Percentiles rank a stretch among this genome's conserved stretches.
phyloP scores from a whole-genome alignment of 768 basidiomycete species.

The Rossbeevera mucosa region DNA sequence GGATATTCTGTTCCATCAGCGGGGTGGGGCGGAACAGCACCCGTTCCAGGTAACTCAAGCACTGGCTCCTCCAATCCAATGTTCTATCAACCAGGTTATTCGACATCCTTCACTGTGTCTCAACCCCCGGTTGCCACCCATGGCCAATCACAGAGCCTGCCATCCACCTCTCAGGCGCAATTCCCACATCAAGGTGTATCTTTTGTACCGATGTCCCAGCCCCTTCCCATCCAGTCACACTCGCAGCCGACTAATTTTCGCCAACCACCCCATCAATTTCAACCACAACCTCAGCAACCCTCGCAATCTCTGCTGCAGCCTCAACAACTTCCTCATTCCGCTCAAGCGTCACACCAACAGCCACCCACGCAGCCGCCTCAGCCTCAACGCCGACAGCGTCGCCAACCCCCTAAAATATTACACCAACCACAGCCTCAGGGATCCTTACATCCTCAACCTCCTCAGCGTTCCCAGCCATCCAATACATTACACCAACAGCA shows the following conservation, averaged over 20 bases:
- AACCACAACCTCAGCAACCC: constrained; percentile 1
- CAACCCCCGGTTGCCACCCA: neutral
- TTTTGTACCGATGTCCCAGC: neutral
- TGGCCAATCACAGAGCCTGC: constrained; percentile 1
- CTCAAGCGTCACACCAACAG: neutral
- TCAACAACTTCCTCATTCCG: neutral
- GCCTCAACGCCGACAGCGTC: neutral
- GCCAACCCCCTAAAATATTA: neutral
- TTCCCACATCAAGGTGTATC: constrained; percentile 2
- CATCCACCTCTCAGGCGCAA: constrained; percentile 4
- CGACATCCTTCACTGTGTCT: neutral
- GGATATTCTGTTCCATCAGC: constrained; percentile 3
- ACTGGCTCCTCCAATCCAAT: neutral
- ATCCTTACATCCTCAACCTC: neutral
- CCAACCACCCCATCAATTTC: neutral
- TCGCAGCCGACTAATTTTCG: neutral
- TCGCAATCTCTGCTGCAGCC: neutral
- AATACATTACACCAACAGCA: neutral
- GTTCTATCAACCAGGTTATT: neutral
- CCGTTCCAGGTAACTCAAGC: neutral
- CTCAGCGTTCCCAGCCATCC: neutral
- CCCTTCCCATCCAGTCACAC: neutral
- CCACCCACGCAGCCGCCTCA: neutral
- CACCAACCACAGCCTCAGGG: neutral
- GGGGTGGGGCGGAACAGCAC: neutral